Evolutionary conservation across 495 filamentous ascomycete genomes (phyloP), one percentile per base, ranked within the genome.

Genomic region (Neurospora sp.): DNA sequence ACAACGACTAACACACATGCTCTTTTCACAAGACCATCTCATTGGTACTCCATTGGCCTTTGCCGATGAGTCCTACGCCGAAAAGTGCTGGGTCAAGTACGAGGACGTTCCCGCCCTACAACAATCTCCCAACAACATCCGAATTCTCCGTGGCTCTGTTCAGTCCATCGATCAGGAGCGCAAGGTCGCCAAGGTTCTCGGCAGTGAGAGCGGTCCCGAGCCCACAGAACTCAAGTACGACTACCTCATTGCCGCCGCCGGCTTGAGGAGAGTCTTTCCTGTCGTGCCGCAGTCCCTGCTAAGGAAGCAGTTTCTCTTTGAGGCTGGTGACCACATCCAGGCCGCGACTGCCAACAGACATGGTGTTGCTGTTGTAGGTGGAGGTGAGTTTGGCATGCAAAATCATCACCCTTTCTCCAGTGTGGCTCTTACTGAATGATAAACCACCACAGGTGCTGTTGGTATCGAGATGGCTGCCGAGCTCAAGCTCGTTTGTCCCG

Each of bases 391-490:
- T 42, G 14, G 9, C 40, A 12, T 35, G 27, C 4, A 14, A 16
- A 54, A 41, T 8, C 1, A 35, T 18, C 54, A 35, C 14, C 27
- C 18, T 31, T 16, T 18, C 12, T n/a, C 2, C 31, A 20, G 10
- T 27, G 16, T 18, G 10, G 12, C 72, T n/a, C n/a, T 48, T 40
- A 1, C n/a, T 37, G n/a, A 31, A 5, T 16, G 54, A 38, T 74
- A n/a, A 14, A 74, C 83, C 12, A 38, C 35, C 18, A 18, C 70
- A 85, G 90, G 90, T 18, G 91, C 91, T 10, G 91, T 92, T 4
- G 91, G 91, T 11, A 87, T 92, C 59, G 91, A 93, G 76, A 90
- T 92, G 83, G 90, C 91, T 0, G 85, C 89, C 12, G 91, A 93
- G 79, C 77, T 92, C 62, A 91, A 90, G 77, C 77, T 84, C 12